Conservation (phyloP, 139 green algal species). For the Micromonas commoda region DNA sequence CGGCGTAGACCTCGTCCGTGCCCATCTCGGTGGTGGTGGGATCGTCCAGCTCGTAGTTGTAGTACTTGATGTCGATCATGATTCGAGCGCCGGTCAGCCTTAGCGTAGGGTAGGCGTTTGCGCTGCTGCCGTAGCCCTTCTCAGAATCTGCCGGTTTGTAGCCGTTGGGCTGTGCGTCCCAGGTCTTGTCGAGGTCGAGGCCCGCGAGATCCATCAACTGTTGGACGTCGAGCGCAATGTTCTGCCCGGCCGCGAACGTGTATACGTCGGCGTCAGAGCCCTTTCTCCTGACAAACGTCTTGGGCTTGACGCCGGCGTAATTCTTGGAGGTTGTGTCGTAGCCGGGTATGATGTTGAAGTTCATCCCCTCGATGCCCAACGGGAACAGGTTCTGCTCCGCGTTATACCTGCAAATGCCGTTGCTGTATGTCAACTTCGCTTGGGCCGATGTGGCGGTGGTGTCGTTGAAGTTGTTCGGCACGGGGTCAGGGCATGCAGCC, state of each 20-base stretch:
- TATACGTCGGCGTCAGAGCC: neutral
- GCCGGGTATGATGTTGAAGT: neutral
- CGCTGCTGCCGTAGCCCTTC: neutral
- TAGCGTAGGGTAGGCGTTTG: neutral
- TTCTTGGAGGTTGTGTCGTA: neutral
- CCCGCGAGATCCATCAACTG: neutral
- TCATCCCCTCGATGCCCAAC: neutral
- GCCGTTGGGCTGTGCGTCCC: neutral
- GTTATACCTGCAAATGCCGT: neutral
- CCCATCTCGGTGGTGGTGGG: neutral
- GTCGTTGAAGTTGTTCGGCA: neutral
- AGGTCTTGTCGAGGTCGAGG: constrained; percentile 11
- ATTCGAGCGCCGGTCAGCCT: neutral
- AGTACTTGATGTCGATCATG: neutral
- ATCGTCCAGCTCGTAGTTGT: constrained; percentile 19
- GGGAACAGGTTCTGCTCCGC: neutral
- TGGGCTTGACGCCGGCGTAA: constrained; percentile 2
- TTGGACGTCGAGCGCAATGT: neutral
- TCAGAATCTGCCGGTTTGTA: neutral
- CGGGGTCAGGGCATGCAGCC: neutral
- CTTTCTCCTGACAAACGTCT: neutral
- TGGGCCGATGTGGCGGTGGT: neutral
- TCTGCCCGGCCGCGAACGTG: neutral
- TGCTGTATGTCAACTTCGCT: neutral
- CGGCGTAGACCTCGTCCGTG: neutral